Evolutionary conservation across 768 basidiomycete genomes (phyloP).

Genomic region (Leucosporidium scottii): DNA sequence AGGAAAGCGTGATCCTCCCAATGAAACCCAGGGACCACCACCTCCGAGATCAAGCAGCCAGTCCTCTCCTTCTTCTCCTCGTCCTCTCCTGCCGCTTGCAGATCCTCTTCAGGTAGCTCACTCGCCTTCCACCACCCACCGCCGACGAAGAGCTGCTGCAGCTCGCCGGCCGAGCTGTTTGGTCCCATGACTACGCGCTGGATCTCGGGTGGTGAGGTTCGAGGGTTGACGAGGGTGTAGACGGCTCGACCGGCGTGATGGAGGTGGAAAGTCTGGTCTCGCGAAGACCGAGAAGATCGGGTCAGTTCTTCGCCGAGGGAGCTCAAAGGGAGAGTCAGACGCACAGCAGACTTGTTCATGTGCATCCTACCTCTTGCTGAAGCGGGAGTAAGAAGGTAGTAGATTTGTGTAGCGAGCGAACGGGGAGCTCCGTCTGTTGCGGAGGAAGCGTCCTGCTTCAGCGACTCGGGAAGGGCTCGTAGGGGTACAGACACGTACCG

Average conservation of each 20-base stretch:
- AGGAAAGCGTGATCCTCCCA: slow-evolving; percentile 53
- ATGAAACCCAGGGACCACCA: slow-evolving; percentile 55
- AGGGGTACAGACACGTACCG: slow-evolving; percentile 24
- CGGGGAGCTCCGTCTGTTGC: slow-evolving; percentile 39
- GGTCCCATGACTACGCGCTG: slow-evolving; percentile 49
- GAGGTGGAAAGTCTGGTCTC: slow-evolving; percentile 50
- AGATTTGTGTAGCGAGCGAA: slow-evolving; percentile 48
- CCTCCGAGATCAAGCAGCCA: slow-evolving; percentile 55
- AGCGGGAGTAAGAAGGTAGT: slow-evolving; percentile 49
- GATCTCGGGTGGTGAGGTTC: slow-evolving; percentile 39
- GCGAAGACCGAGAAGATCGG: neutral
- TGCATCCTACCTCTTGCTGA: neutral
- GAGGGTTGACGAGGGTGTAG: slow-evolving; percentile 49
- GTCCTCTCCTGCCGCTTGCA: slow-evolving; percentile 10
- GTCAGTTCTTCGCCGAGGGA: neutral
- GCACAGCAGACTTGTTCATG: slow-evolving; percentile 13
- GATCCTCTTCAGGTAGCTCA: slow-evolving; percentile 41
- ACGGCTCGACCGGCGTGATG: slow-evolving; percentile 51
- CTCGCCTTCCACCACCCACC: slow-evolving; percentile 42
- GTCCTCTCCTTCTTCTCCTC: slow-evolving; percentile 38
- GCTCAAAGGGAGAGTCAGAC: too few species aligned
- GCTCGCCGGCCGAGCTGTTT: slow-evolving; percentile 47
- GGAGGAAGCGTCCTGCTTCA: neutral
- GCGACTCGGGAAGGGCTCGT: neutral
- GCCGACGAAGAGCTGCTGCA: slow-evolving; percentile 47